phyloP scores from a whole-genome alignment of 2,329 filamentous ascomycete species.

The Fusarium zealandicum region DNA sequence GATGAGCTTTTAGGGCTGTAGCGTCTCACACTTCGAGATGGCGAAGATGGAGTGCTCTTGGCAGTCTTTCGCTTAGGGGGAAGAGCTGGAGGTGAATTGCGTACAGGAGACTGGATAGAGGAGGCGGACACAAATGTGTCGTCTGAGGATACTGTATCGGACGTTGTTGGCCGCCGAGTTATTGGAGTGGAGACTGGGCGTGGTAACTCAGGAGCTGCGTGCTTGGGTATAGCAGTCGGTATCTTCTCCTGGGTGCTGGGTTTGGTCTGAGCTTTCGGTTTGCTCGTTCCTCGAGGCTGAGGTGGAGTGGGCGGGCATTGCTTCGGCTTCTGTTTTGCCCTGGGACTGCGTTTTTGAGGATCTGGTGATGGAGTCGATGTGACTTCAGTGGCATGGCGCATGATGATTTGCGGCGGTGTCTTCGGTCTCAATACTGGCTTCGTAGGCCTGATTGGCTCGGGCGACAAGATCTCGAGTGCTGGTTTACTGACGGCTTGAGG shows the following conservation, averaged over 20 bases:
- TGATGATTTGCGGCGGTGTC: slow-evolving; percentile 40
- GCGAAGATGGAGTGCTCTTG: slow-evolving; percentile 46
- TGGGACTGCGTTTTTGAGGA: slow-evolving; percentile 40
- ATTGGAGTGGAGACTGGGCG: slow-evolving; percentile 18
- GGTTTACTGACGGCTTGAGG: slow-evolving; percentile 30
- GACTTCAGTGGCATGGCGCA: slow-evolving; percentile 29
- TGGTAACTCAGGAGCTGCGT: slow-evolving; percentile 15
- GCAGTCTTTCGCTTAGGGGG: slow-evolving; percentile 22
- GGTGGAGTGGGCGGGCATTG: slow-evolving; percentile 49
- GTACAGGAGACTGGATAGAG: slow-evolving; percentile 45
- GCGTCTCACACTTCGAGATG: slow-evolving; percentile 47
- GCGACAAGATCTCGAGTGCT: slow-evolving; percentile 42
- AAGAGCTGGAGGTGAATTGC: slow-evolving; percentile 38
- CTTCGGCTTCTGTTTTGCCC: slow-evolving; percentile 13
- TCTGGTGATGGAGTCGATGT: slow-evolving; percentile 40
- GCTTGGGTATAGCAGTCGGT: slow-evolving; percentile 18
- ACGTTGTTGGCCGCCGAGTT: slow-evolving; percentile 28
- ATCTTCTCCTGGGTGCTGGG: slow-evolving; percentile 10
- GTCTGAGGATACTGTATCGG: slow-evolving; percentile 50
- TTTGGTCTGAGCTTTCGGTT: slow-evolving; percentile 21
- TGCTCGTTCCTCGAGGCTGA: slow-evolving; percentile 43
- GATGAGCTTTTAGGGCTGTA: slow-evolving; percentile 40
- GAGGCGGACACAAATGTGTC: slow-evolving; percentile 56
- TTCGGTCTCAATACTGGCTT: slow-evolving; percentile 44
- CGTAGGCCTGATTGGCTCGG: slow-evolving; percentile 44